These are phyloP conservation scores for Malbranchea cinnamomea DNA, from an alignment of 2,329 filamentous ascomycete species.

Conservation along the genomic window DNA sequence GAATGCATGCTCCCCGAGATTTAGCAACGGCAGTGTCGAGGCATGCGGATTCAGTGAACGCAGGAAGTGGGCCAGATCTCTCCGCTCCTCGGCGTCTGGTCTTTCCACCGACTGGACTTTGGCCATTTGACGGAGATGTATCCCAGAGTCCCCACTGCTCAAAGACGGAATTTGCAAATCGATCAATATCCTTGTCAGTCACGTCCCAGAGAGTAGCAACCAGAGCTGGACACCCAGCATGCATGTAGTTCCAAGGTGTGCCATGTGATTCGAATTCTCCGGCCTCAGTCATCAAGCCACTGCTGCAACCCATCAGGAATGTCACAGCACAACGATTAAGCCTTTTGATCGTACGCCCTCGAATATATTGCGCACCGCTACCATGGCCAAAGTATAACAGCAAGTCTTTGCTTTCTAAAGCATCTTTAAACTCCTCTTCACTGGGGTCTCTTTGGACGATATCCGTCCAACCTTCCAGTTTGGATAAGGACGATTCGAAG, in stretches of 20 bases:
- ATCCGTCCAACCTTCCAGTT: constrained; percentile 44
- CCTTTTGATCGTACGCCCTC: constrained; percentile 64
- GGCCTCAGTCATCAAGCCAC: constrained; percentile 61
- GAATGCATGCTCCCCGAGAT: constrained; percentile 63
- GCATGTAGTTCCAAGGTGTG: constrained; percentile 80
- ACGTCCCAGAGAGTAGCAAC: constrained; percentile 96
- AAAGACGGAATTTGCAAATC: constrained; percentile 65
- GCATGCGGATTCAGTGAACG: constrained; percentile 35
- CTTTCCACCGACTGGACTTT: no score
- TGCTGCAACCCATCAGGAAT: constrained; percentile 89
- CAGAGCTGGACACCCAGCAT: constrained; percentile 71
- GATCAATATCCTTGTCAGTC: constrained; percentile 92
- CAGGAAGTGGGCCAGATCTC: no score
- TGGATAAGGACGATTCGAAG: constrained; percentile 52
- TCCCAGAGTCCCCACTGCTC: constrained; percentile 88
- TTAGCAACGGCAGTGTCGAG: constrained; percentile 69
- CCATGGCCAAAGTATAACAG: constrained; percentile 95
- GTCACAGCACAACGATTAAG: constrained; percentile 66
- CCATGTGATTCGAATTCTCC: constrained; percentile 87
- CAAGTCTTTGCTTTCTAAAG: constrained; percentile 52
- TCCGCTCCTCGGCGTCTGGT: no score
- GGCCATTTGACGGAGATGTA: no score
- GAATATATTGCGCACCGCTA: constrained; percentile 86
- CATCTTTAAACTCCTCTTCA: constrained; percentile 60
- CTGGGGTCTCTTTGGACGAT: constrained; percentile 55